Evolutionary conservation across 106 monocot species (phyloP).

Genomic region (Amphibolis antarctica): DNA sequence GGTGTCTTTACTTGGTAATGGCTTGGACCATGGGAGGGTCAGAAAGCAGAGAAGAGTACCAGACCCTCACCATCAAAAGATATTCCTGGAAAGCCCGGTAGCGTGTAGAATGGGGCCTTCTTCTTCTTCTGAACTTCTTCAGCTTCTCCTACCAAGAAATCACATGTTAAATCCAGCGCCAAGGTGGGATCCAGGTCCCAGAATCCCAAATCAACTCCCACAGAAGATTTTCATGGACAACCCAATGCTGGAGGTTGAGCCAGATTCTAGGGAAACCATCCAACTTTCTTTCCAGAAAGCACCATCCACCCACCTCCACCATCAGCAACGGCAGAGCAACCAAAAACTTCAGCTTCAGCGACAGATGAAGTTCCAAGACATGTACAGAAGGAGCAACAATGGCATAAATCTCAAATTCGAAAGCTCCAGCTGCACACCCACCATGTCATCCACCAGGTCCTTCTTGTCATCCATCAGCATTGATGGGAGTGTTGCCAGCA

Average conservation of each 20-base stretch:
- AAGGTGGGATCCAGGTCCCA: slow-evolving; percentile 7
- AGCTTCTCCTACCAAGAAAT: slow-evolving; percentile 28
- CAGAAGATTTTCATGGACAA: slow-evolving; percentile 27
- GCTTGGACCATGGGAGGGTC: slow-evolving; percentile 59
- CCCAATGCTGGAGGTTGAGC: slow-evolving; percentile 21
- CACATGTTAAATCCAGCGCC: slow-evolving; percentile 3
- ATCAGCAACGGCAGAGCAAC: slow-evolving; percentile 36
- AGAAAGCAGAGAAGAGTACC: slow-evolving; percentile 29
- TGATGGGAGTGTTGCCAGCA: slow-evolving; percentile 55
- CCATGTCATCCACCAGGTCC: slow-evolving; percentile 58
- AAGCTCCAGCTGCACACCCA: slow-evolving; percentile 49
- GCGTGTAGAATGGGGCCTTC: slow-evolving; percentile 1
- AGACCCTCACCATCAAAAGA: slow-evolving; percentile 27
- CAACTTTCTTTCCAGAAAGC: slow-evolving; percentile 6
- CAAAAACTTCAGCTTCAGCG: slow-evolving; percentile 29
- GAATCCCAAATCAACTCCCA: slow-evolving; percentile 18
- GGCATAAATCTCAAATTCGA: slow-evolving; percentile 76
- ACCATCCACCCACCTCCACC: slow-evolving; percentile 28
- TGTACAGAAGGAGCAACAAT: slow-evolving; percentile 42
- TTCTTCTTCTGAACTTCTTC: slow-evolving; percentile 15
- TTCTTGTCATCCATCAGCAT: slow-evolving; percentile 77
- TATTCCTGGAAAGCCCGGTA: slow-evolving; percentile 33
- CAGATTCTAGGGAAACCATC: not conserved
- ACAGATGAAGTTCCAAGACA: slow-evolving; percentile 75
- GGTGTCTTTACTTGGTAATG: slow-evolving; percentile 43